Base-by-base conservation (phyloP, 2,329 filamentous ascomycete genomes). In the Fusarium hainanense region DNA sequence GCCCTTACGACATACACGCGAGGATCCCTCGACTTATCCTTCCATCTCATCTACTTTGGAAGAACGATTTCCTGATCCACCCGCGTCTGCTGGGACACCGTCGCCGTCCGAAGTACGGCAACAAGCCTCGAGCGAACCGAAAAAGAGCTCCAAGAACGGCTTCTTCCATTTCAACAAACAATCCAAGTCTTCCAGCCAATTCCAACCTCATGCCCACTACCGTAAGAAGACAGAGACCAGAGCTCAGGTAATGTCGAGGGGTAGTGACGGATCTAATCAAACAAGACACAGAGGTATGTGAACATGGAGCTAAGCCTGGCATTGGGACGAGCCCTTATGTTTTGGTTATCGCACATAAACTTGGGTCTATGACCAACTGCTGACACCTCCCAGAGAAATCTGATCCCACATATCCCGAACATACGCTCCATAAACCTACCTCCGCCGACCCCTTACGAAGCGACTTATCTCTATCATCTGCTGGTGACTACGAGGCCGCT, bases 131-230 rank as follows among this genome's bases (percentile, higher is more conserved):
- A 74, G 77, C 69, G 82, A 81, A 72, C 80, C 78, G 69, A 80
- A 78, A 54, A 84, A 82, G 70, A 69, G 79, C n/a, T 79, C 82
- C 61, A 85, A 83, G 74, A 81, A 82, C 72, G 82, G 82, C 69
- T 85, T 86, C 77, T 85, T 85, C 73, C 82, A 84, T 75, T 86
- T 86, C 76, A 81, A 79, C 66, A 87, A 86, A 71, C 76, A 76
- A 23, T 77, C 81, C 69, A 84, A 82, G 69, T 77, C 82, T 54
- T 78, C 79, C 48, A 83, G 81, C 55, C 76, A 78, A 47, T 68
- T 71, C 50, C 75, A 72, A 50, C 42, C 72, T 52, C 58, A 75
- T 69, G 62, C 57, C 54, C 70, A 72, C 51, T 56, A 61, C 14
- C 68, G 67, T 57, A 79, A 80, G 54, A 73, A 79, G 58, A 72